Percentiles rank a stretch among this genome's conserved stretches.
Evolutionary conservation across 805 yeast species (phyloP).

Genomic region (Metahyphopichia silvanorum): DNA sequence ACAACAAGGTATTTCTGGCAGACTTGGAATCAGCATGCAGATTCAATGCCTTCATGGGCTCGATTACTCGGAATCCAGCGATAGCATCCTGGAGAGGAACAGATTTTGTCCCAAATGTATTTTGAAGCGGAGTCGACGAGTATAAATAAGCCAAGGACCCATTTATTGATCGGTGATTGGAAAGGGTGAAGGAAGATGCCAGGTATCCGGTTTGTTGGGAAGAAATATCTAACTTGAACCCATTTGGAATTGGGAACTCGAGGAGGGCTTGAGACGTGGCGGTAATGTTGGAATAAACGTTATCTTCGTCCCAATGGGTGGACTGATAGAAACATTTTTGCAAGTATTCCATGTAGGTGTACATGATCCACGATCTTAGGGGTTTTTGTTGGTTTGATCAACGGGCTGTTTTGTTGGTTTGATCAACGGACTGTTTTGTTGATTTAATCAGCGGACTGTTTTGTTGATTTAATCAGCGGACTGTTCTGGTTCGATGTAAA

Average conservation of each 20-base stretch:
- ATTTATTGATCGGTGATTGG: constrained; percentile 60
- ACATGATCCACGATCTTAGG: too few relatives aligned
- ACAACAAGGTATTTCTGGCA: constrained; percentile 47
- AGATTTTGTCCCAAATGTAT: constrained; percentile 48
- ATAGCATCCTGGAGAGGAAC: constrained; percentile 64
- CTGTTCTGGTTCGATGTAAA: too few relatives aligned
- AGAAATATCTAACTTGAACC: constrained; percentile 61
- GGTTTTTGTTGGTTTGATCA: too few relatives aligned
- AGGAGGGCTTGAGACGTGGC: constrained; percentile 69
- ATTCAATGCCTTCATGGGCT: constrained; percentile 32
- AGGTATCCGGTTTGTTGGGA: constrained; percentile 67
- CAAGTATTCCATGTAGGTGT: constrained; percentile 83
- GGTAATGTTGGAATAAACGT: constrained; percentile 70
- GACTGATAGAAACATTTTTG: constrained; percentile 65
- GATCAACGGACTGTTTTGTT: too few relatives aligned
- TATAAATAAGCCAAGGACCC: constrained; percentile 85
- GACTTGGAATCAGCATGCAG: not conserved
- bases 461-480: too few relatives aligned
- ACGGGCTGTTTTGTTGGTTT: too few relatives aligned
- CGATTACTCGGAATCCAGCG: constrained; percentile 62
- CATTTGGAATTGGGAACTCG: constrained; percentile 71
- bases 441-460: too few relatives aligned
- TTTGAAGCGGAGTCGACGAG: constrained; percentile 55
- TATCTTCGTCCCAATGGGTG: constrained; percentile 78
- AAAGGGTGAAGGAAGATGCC: constrained; percentile 69